These are phyloP conservation scores for Helicosporidium sp. DNA, from an alignment of 139 green algal species.

Conservation along the genomic window DNA sequence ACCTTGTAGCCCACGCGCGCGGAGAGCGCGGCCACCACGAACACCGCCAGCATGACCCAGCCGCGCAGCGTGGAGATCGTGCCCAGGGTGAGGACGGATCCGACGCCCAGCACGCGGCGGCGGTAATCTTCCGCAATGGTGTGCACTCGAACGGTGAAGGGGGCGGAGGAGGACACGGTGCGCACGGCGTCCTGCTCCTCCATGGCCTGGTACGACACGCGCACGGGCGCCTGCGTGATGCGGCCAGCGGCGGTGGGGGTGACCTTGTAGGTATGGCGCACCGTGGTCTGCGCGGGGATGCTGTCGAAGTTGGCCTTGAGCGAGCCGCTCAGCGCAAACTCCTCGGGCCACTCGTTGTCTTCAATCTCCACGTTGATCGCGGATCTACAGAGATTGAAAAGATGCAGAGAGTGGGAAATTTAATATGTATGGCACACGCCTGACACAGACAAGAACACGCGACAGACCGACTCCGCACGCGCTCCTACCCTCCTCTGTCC, in stretches of 20 bases:
- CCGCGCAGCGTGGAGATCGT: background rate
- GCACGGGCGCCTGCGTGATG: background rate
- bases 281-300: conserved; percentile 11
- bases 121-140: too few species aligned
- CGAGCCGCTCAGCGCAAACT: background rate
- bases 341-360: conserved; percentile 6
- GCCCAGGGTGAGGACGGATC: background rate
- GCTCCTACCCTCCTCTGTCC: too few species aligned
- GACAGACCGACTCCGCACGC: too few species aligned
- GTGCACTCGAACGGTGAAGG: too few species aligned
- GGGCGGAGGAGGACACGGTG: too few species aligned
- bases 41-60: background rate
- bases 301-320: conserved; percentile 8
- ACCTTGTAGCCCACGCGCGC: too few species aligned
- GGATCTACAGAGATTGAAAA: conserved; percentile 2
- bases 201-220: conserved; percentile 2
- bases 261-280: conserved; percentile 9
- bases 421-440: background rate
- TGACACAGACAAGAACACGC: background rate
- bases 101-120: background rate
- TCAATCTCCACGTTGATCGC: conserved; percentile 5
- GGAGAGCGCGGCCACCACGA: background rate
- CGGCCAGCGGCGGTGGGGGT: conserved; percentile 1
- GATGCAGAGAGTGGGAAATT: background rate
- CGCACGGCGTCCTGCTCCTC: conserved; percentile 1